Evolutionary conservation across 768 basidiomycete genomes (phyloP), one percentile per base, ranked within the genome.

Genomic region (Lentinula raphanica): DNA sequence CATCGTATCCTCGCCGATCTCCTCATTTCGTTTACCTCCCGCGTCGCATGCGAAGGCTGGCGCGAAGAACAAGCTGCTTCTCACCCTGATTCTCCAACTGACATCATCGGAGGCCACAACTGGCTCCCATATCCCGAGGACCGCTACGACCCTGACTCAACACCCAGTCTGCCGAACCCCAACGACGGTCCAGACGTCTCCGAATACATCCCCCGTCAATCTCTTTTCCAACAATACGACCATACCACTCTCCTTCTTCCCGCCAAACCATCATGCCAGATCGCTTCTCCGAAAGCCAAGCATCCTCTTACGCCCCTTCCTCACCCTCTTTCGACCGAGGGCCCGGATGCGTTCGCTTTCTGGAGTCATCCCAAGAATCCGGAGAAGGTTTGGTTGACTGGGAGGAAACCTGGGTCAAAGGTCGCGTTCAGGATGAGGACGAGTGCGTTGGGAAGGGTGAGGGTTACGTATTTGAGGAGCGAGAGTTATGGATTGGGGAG

Each of bases 401-500:
- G 21, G 2, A 11, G 51, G 21, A 53, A 53, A 15, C 51, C 51
- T 25, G 51, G 51, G 5, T 19, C 36, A 6, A 36, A 39, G 21
- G 51, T 53, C 6, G 36, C 51, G 32, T 53, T 53, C 17, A 27
- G 6, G 17, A 36, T 53, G 21, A 13, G 12, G 8, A 35, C 51
- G 23, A 53, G 35, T 27, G 25, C 36, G 19, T 23, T 23, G 17
- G 51, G 51, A 19, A 53, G 51, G 36, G 36, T 53, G 9, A 36
- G 51, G 17, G 23, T 53, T 2, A 53, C 51, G 23, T 53, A 38
- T 39, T 27, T 53, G 11, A 36, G 36, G 17, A 53, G 51, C 27
- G 36, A 53, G 51, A 40, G 32, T 12, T 53, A 53, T 39, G 51
- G 51, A 13, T 53, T 53, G 13, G 51, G 51, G 13, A 53, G 35